These are phyloP conservation scores for Pseudotulostoma volvatum DNA, from an alignment of 495 filamentous ascomycete genomes.

Conservation along the genomic window DNA sequence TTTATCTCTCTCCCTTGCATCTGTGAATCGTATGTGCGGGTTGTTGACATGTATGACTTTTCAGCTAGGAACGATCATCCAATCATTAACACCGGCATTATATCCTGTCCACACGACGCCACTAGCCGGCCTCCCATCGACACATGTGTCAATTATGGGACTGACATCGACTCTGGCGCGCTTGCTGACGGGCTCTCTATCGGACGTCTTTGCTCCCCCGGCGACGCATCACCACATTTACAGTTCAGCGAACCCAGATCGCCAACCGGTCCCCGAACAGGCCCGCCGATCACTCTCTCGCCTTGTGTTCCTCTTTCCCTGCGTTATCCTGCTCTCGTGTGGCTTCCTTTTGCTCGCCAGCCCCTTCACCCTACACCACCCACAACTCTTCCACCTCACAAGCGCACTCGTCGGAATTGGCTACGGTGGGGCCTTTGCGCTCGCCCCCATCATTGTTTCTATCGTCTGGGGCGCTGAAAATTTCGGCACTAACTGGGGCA, in stretches of 20 bases:
- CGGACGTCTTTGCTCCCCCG: conserved; percentile 70
- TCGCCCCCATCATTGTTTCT: conserved; percentile 78
- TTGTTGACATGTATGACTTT: no score
- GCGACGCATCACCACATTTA: conserved; percentile 23
- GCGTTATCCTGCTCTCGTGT: conserved; percentile 55
- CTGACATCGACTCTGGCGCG: conserved; percentile 81
- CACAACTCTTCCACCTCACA: conserved; percentile 59
- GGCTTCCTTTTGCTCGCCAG: conserved; percentile 63
- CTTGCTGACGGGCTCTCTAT: conserved; percentile 67
- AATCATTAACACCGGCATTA: conserved; percentile 56
- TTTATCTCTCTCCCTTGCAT: no score
- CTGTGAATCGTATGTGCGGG: no score
- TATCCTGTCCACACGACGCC: conserved; percentile 27
- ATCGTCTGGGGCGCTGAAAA: conserved; percentile 98
- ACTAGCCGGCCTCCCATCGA: conserved; percentile 55
- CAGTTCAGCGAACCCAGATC: conserved; percentile 18
- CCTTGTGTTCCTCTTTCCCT: conserved; percentile 59
- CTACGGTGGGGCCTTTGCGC: conserved; percentile 80
- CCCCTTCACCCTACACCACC: conserved; percentile 47
- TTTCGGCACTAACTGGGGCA: conserved; percentile 96
- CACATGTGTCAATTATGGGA: conserved; percentile 82
- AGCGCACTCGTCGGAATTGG: conserved; percentile 70
- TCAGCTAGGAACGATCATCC: conserved; percentile 77
- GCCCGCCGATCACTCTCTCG: conserved; percentile 49
- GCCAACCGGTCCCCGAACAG: conserved; percentile 11